Conservation (phyloP, 352 stramenopile species). For the Globisporangium splendens region DNA sequence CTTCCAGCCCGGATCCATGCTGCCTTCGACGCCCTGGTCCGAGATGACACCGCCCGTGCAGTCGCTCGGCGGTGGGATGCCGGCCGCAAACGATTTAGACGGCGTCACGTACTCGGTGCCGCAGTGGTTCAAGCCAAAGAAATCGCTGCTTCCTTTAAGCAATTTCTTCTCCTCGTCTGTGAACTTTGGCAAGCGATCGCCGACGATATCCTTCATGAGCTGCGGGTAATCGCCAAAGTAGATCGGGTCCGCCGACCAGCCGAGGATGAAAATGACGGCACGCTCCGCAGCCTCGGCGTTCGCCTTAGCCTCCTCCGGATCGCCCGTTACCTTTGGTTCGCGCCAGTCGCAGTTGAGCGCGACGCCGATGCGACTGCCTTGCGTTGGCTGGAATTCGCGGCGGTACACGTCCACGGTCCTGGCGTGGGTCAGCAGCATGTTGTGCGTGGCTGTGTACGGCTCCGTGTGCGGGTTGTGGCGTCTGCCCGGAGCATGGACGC, state of each 20-base stretch:
- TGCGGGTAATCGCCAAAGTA: conserved; percentile 91
- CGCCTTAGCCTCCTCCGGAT: conserved; percentile 46
- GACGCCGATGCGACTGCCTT: conserved; percentile 88
- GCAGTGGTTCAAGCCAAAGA: conserved; percentile 96
- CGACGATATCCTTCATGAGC: conserved; percentile 83
- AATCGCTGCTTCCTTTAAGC: conserved; percentile 86
- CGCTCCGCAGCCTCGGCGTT: conserved; percentile 69
- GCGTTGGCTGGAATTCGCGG: conserved; percentile 61
- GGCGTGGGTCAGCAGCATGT: conserved; percentile 89
- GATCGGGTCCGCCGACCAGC: conserved; percentile 92
- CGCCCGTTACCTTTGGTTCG: conserved; percentile 54
- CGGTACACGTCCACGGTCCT: conserved; percentile 81
- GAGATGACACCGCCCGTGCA: conserved; percentile 24
- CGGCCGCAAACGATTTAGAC: conserved; percentile 29
- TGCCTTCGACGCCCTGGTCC: conserved; percentile 42
- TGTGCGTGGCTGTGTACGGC: conserved; percentile 84
- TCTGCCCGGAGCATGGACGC: conserved; percentile 80
- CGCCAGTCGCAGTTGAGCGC: conserved; percentile 89
- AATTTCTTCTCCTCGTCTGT: conserved; percentile 77
- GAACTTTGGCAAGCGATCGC: conserved; percentile 85
- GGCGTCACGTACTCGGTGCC: conserved; percentile 44
- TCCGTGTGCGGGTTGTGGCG: conserved; percentile 46
- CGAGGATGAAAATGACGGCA: conserved; percentile 85
- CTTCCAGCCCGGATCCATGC: conserved; percentile 51
- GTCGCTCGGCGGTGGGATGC: conserved; percentile 14